Conservation (phyloP, 2,329 filamentous ascomycete genomes). For the Niveomyces coronatus region DNA sequence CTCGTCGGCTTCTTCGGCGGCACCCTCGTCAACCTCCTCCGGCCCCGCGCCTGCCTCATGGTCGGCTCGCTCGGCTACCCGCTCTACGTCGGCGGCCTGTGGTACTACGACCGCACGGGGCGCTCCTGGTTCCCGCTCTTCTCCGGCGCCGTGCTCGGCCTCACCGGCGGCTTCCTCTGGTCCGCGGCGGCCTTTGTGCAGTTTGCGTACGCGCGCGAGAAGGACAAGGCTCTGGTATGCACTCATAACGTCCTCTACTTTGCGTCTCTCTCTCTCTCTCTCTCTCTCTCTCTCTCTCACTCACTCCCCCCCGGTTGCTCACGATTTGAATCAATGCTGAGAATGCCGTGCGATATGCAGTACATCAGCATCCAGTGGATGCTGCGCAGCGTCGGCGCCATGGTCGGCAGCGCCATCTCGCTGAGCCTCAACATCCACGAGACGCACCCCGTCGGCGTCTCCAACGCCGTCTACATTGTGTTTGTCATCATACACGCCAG, state of each 20-base stretch:
- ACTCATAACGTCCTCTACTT: too few relatives aligned
- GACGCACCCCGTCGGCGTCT: conserved; percentile 5
- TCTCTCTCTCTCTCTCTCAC: too few relatives aligned
- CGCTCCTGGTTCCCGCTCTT: conserved; percentile 13
- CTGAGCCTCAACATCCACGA: conserved; percentile 8
- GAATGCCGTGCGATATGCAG: neutral
- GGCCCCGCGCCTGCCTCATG: conserved; percentile 12
- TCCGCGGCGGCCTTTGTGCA: conserved; percentile 7
- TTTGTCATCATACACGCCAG: conserved; percentile 9
- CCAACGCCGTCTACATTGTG: conserved; percentile 9
- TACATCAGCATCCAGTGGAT: conserved; percentile 10
- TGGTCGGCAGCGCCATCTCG: conserved; percentile 10
- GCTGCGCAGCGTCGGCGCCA: conserved; percentile 6
- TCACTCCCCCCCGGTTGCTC: too few relatives aligned
- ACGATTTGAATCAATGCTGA: neutral
- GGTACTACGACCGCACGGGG: conserved; percentile 13
- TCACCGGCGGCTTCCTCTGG: conserved; percentile 14
- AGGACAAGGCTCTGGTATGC: conserved; percentile 8
- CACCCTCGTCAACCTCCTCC: conserved; percentile 12
- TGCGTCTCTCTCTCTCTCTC: too few relatives aligned
- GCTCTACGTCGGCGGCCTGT: conserved; percentile 14
- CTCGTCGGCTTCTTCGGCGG: conserved; percentile 12
- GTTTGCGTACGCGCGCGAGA: conserved; percentile 9
- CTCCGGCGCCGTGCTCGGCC: conserved; percentile 13
- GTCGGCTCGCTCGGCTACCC: conserved; percentile 14